These are phyloP conservation scores for Closterium sp. DNA, from an alignment of 139 green algal genomes.

Conservation along the genomic window DNA sequence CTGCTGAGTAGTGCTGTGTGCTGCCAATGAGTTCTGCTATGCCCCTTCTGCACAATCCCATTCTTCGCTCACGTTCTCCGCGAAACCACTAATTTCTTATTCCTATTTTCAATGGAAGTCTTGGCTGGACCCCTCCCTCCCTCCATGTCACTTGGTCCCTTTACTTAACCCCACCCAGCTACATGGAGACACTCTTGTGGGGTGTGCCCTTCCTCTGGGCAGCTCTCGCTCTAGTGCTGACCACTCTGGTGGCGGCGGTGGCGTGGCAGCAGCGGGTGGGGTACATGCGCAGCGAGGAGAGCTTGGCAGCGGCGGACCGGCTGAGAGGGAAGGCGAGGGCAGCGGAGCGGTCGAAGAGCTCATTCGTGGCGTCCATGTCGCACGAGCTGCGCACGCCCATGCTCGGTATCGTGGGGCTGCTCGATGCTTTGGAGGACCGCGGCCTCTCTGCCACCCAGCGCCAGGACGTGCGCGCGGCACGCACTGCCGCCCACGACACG, in stretches of 20 bases:
- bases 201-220: background rate
- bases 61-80: no score
- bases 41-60: no score
- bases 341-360: background rate
- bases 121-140: no score
- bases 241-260: background rate
- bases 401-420: background rate
- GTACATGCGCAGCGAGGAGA: background rate
- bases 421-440: background rate
- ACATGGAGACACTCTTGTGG: background rate
- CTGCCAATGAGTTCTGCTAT: no score
- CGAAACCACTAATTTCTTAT: no score
- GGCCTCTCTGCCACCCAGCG: background rate
- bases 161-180: background rate
- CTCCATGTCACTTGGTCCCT: no score
- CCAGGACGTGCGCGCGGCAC: background rate
- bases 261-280: background rate
- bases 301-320: background rate
- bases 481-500: background rate
- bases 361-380: background rate
- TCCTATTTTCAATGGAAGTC: no score
- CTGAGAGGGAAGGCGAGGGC: background rate
- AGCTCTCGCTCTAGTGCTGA: background rate
- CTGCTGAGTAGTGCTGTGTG: no score
- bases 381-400: background rate